Evolutionary conservation across 192 early-diverging fungal species (phyloP).

Genomic region (Diversispora epigaea): DNA sequence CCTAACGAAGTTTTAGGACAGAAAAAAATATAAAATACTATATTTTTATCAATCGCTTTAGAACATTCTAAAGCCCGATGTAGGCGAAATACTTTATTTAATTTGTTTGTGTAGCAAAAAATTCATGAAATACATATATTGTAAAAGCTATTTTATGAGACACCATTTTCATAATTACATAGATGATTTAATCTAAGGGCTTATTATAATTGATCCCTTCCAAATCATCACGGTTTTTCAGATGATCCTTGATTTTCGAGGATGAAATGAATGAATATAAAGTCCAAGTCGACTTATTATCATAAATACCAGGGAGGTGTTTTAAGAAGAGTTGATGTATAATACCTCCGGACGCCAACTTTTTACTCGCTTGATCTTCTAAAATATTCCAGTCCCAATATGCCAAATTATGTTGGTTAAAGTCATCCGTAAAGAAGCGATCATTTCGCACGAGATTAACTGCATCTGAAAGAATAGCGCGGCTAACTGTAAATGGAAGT

Average conservation of each 20-base stretch:
- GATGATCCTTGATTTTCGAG: background rate
- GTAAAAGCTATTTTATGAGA: too few relatives aligned
- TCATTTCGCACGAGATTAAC: conserved; percentile 51
- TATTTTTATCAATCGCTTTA: too few relatives aligned
- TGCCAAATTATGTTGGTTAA: conserved; percentile 45
- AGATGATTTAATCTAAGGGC: too few relatives aligned
- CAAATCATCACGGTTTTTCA: background rate
- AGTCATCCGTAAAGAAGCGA: conserved; percentile 46
- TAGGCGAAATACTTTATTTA: too few relatives aligned
- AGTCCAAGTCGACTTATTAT: background rate
- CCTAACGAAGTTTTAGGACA: too few relatives aligned
- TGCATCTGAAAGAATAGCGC: conserved; percentile 52
- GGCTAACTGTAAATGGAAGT: conserved; percentile 46
- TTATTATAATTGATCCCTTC: too few relatives aligned
- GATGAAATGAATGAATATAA: background rate
- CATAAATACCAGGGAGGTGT: background rate
- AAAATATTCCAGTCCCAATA: conserved; percentile 47
- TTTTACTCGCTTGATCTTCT: background rate
- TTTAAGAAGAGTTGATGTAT: background rate
- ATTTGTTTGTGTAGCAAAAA: too few relatives aligned
- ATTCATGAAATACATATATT: too few relatives aligned
- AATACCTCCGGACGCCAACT: background rate
- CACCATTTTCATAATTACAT: too few relatives aligned
- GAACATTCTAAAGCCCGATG: too few relatives aligned
- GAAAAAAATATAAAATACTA: too few relatives aligned